A percentile compares a stretch with the other conserved stretches of the same genome.
These are phyloP conservation scores for Uronychia binucleata DNA, from an alignment of 73 alveolate genomes.

Conservation along the genomic window DNA sequence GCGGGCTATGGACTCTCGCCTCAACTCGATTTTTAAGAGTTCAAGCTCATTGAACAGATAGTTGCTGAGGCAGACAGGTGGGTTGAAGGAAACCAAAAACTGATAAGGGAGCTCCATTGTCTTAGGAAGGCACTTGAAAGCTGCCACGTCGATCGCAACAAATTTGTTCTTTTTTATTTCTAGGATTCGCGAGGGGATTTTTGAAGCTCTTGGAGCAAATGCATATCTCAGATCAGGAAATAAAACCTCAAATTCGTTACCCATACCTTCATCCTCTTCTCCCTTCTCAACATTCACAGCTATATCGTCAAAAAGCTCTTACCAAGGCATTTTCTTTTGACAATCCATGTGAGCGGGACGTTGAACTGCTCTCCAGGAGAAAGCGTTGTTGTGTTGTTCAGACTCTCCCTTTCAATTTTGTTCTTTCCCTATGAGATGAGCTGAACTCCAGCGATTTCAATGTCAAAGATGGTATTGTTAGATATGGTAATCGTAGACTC, in stretches of 20 bases:
- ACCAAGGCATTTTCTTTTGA: conserved; percentile 8
- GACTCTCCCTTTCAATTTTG: neutral
- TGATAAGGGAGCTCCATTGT: conserved; percentile 48
- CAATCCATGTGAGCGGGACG: conserved; percentile 39
- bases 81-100: conserved; percentile 40
- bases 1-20: neutral
- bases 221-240: neutral
- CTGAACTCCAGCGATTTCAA: conserved; percentile 10
- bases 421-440: neutral
- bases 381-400: neutral
- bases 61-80: conserved; percentile 58
- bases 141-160: conserved; percentile 23
- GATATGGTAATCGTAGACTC: conserved; percentile 20
- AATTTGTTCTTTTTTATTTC: neutral
- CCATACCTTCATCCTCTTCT: neutral
- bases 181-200: neutral
- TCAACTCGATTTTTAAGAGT: neutral
- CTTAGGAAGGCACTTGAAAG: conserved; percentile 42
- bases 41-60: conserved; percentile 22
- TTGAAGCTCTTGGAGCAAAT: neutral
- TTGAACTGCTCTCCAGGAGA: conserved; percentile 28
- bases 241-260: neutral
- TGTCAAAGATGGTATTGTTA: conserved; percentile 10
- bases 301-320: neutral
- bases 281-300: neutral